A percentile compares a stretch with the other conserved stretches of the same genome.
Evolutionary conservation across 2,329 filamentous ascomycete species (phyloP).

Genomic region (Arthrobotrys entomopaga): DNA sequence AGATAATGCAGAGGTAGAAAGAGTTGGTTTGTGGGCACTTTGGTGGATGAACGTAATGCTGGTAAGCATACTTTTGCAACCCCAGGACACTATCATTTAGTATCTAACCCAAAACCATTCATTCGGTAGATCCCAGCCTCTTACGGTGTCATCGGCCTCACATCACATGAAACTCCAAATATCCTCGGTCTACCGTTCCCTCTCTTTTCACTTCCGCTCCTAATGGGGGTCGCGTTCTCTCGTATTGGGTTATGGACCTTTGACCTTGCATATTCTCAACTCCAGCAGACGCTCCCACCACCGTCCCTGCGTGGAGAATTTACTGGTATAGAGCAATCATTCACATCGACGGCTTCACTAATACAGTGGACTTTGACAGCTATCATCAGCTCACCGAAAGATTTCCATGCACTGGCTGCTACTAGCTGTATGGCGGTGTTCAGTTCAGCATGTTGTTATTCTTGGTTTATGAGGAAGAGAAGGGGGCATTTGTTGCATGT

Average conservation of each 20-base stretch:
- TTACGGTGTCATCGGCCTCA: slow-evolving; percentile 34
- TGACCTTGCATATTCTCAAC: slow-evolving; percentile 64
- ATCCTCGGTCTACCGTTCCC: slow-evolving; percentile 52
- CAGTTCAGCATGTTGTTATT: slow-evolving; percentile 61
- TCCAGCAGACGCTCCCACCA: slow-evolving; percentile 63
- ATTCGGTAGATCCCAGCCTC: slow-evolving; percentile 58
- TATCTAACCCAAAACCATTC: neutral
- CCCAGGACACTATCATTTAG: neutral
- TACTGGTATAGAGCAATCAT: slow-evolving; percentile 63
- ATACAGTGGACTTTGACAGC: slow-evolving; percentile 61
- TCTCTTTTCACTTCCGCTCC: slow-evolving; percentile 61
- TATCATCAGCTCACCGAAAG: slow-evolving; percentile 61
- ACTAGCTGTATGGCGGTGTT: slow-evolving; percentile 61
- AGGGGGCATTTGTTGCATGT: slow-evolving; percentile 63
- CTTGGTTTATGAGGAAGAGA: slow-evolving; percentile 62
- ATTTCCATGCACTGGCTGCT: slow-evolving; percentile 63
- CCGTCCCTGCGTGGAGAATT: slow-evolving; percentile 62
- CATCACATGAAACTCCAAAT: slow-evolving; percentile 27
- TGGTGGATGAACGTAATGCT: slow-evolving; percentile 63
- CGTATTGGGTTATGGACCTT: slow-evolving; percentile 64
- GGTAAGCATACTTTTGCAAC: slow-evolving; percentile 60
- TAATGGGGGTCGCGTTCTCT: slow-evolving; percentile 63
- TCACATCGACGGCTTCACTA: slow-evolving; percentile 63
- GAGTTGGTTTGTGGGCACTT: slow-evolving; percentile 64
- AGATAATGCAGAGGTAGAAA: slow-evolving; percentile 61